A percentile compares a stretch with the other conserved stretches of the same genome.
These are phyloP conservation scores for Angomonas deanei DNA, from an alignment of 208 protist genomes.

Conservation along the genomic window DNA sequence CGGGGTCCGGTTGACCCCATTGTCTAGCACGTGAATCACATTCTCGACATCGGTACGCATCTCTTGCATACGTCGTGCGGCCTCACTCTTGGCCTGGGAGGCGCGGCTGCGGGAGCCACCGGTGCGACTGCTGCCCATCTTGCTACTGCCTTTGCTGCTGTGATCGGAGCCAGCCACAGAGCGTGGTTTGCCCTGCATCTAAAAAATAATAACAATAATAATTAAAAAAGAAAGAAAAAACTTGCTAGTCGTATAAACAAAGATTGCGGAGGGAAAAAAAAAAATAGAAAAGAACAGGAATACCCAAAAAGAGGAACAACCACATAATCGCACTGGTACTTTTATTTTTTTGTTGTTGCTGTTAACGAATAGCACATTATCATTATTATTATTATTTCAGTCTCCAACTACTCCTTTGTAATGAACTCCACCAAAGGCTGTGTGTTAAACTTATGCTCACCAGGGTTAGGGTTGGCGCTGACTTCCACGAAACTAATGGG, in stretches of 20 bases:
- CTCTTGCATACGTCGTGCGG: conserved; percentile 34
- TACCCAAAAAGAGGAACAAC: neutral
- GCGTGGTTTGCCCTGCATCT: neutral
- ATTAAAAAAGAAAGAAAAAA: conserved; percentile 8
- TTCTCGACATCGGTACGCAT: conserved; percentile 38
- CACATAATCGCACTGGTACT: neutral
- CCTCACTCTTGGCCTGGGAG: conserved; percentile 28
- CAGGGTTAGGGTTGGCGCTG: conserved; percentile 38
- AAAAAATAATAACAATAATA: neutral
- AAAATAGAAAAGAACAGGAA: neutral
- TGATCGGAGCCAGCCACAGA: neutral
- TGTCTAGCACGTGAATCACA: conserved; percentile 76
- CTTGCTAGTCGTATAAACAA: neutral
- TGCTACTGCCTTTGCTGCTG: neutral
- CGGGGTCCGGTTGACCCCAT: conserved; percentile 81
- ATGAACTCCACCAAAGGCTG: conserved; percentile 41
- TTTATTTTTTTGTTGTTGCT: conserved; percentile 1
- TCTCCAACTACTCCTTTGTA: neutral
- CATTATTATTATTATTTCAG: neutral
- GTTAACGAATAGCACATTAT: too few species aligned
- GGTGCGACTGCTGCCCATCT: neutral
- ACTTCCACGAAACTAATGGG: conserved; percentile 59
- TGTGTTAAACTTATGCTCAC: conserved; percentile 34
- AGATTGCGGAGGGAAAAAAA: neutral
- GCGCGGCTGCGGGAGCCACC: neutral